Base-by-base conservation (phyloP, 2,329 filamentous ascomycete species). In the Fusarium lyarnte region DNA sequence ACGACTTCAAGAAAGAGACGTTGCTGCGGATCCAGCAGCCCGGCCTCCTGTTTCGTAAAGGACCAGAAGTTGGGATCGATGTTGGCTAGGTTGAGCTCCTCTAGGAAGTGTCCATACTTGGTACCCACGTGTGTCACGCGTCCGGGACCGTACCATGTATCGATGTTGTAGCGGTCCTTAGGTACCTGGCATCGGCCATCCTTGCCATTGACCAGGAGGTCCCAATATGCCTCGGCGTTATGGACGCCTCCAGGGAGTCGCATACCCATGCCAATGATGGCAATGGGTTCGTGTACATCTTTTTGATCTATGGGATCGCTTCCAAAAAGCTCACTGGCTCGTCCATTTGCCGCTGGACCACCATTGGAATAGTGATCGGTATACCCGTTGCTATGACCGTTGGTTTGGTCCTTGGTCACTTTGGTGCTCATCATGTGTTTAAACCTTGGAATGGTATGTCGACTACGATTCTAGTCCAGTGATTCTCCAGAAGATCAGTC, bases 81-180 rank as follows among this genome's bases (percentile, higher is more conserved):
- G 45, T 59, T 59, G 57, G 57, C 57, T 59, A 59, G 57, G 36
- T 59, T 59, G 43, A 59, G 57, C 57, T 59, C 57, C 36, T 59
- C 57, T 35, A 59, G 45, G 36, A 59, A 59, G 45, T 59, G 57
- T 35, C 57, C 57, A 59, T 59, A 51, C 43, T 51, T 59, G 57
- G 57, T 59, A 29, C 45, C 57, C 45, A 59, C 57, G 57, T 59
- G 57, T 29, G 57, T 51, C 45, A 59, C 57, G n/a, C 57, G 45
- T 51, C 45, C 57, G 57, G 57, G 45, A 58, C 53, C 53, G 41
- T 57, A 57, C 53, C 53, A 57, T 57, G 53, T 45, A 45, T 57
- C 53, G 53, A 57, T 36, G 53, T 45, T 45, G 41, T 57, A 57
- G 53, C 53, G 41, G 53, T 57, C 41, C 53, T 57, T 57, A 6